These are phyloP conservation scores for Pythium phragmiticola DNA, from an alignment of 352 stramenopile genomes.

Conservation along the genomic window DNA sequence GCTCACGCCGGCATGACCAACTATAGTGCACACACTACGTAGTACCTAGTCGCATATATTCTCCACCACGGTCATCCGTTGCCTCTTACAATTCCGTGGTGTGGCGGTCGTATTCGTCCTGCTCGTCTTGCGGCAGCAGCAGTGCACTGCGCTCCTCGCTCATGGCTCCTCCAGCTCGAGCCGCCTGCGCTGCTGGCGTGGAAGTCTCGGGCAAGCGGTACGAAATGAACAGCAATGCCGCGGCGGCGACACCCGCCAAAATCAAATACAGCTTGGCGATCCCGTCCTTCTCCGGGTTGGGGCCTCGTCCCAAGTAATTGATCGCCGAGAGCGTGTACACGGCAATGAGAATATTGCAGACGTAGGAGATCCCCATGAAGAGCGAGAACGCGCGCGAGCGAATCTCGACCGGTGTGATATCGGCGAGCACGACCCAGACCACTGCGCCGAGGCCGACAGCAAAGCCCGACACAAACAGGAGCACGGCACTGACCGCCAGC, in stretches of 20 bases:
- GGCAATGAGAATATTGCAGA: conserved; percentile 83
- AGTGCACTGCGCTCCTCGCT: conserved; percentile 44
- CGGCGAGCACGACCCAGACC: conserved; percentile 80
- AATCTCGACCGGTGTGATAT: conserved; percentile 88
- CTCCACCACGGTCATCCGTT: neutral
- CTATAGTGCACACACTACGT: neutral
- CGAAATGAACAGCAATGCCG: conserved; percentile 49
- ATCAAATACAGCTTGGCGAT: conserved; percentile 88
- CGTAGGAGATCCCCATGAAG: conserved; percentile 85
- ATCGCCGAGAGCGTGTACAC: conserved; percentile 81
- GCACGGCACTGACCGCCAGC: conserved; percentile 73
- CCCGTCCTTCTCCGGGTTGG: conserved; percentile 73
- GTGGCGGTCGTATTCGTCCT: conserved; percentile 37
- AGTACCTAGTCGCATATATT: conserved; percentile 9
- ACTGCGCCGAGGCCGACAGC: conserved; percentile 79
- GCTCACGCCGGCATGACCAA: conserved; percentile 24
- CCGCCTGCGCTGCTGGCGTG: conserved; percentile 23
- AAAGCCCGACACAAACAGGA: conserved; percentile 85
- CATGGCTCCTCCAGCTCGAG: neutral
- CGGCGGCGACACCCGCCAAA: conserved; percentile 45
- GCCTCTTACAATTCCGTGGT: conserved; percentile 42
- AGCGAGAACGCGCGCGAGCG: conserved; percentile 79
- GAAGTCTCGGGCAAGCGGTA: conserved; percentile 62
- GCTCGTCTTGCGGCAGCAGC: conserved; percentile 35
- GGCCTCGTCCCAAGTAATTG: conserved; percentile 57